Evolutionary conservation across 129 eudicot species (phyloP).

Genomic region (Daucus carota): DNA sequence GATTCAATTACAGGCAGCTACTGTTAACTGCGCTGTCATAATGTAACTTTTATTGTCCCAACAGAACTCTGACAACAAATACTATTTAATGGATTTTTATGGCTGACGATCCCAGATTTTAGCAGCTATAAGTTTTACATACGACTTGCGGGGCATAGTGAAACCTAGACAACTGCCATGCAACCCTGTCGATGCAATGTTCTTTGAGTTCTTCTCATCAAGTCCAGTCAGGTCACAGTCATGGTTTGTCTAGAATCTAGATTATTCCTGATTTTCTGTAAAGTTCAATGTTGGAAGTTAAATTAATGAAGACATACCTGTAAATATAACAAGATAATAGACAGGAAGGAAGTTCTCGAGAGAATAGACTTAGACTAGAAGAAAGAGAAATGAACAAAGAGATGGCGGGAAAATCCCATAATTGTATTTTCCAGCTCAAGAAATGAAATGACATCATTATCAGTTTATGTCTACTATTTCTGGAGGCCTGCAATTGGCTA

Average conservation of each 20-base stretch:
- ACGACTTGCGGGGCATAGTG: background rate
- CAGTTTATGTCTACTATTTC: background rate
- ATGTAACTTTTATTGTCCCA: background rate
- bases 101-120: background rate
- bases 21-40: background rate
- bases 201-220: background rate
- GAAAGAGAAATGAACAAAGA: background rate
- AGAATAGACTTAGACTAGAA: background rate
- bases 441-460: background rate
- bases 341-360: background rate
- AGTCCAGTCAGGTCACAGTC: background rate
- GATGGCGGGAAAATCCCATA: background rate
- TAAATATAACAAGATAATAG: background rate
- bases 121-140: background rate
- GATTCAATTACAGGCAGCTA: background rate
- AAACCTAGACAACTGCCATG: background rate
- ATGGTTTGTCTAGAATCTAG: background rate
- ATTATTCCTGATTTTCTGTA: background rate
- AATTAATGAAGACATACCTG: background rate
- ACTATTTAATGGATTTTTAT: background rate
- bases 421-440: background rate
- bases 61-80: background rate
- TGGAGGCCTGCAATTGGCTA: background rate
- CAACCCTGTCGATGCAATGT: background rate
- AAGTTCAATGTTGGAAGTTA: background rate